phyloP scores from a whole-genome alignment of 2,329 filamentous ascomycete species.

The Exophiala xenobiotica region DNA sequence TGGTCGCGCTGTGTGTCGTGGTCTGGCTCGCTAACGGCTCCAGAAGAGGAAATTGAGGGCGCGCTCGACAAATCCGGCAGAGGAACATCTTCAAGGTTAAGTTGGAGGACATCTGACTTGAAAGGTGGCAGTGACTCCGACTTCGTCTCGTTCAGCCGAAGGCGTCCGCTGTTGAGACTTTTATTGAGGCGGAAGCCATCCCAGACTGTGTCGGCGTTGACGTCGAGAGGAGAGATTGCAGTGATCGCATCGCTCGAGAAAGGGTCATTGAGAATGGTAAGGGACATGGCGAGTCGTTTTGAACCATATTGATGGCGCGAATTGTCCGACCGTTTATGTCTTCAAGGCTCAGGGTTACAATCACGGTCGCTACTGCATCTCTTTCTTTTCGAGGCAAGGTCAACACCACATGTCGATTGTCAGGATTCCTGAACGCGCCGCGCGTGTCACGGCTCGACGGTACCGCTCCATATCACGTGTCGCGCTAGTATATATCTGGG shows the following conservation, averaged over 20 bases:
- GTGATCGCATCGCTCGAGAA: conserved; percentile 13
- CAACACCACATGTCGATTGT: too few relatives aligned
- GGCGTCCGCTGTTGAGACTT: conserved; percentile 22
- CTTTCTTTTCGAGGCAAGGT: neutral
- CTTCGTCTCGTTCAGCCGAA: conserved; percentile 21
- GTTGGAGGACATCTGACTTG: conserved; percentile 10
- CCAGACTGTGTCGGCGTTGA: conserved; percentile 14
- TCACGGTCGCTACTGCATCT: neutral
- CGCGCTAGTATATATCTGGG: too few relatives aligned
- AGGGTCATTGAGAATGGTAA: conserved; percentile 6
- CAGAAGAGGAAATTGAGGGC: conserved; percentile 15
- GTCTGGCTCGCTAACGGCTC: conserved; percentile 19
- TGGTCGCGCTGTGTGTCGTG: conserved; percentile 21
- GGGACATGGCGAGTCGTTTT: conserved; percentile 10
- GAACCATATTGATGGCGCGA: conserved; percentile 6
- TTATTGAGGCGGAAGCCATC: conserved; percentile 25
- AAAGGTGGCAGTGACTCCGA: conserved; percentile 14
- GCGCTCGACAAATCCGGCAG: conserved; percentile 16
- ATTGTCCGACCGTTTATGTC: too few relatives aligned
- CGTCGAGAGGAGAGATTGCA: neutral
- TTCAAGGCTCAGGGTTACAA: neutral
- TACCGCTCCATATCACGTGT: too few relatives aligned
- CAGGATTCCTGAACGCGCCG: too few relatives aligned
- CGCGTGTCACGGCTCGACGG: too few relatives aligned
- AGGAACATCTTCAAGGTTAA: conserved; percentile 20